phyloP scores from a whole-genome alignment of 2,329 filamentous ascomycete genomes.

The Paraconiothyrium sp. region DNA sequence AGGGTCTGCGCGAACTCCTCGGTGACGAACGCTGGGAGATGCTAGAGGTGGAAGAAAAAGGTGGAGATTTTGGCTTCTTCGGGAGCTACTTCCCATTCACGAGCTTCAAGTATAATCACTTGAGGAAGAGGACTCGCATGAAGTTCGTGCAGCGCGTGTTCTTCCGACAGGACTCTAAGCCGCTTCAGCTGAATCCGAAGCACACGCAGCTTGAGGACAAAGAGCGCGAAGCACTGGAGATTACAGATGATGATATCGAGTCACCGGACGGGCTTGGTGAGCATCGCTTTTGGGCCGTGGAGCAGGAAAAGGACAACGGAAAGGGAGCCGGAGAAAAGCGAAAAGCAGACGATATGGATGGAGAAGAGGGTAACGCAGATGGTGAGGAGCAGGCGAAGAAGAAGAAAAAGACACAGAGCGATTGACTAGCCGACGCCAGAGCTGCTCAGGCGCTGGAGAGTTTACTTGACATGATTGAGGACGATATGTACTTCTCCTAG shows the following conservation, averaged over 20 bases:
- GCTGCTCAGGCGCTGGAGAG: constrained; percentile 1
- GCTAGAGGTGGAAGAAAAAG: constrained; percentile 39
- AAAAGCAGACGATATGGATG: constrained; percentile 15
- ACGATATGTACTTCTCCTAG: background rate
- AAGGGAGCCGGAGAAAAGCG: constrained; percentile 22
- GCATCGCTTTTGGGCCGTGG: constrained; percentile 41
- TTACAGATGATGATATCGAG: constrained; percentile 33
- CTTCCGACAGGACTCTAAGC: constrained; percentile 38
- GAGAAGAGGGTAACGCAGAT: background rate
- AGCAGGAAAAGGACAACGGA: constrained; percentile 14
- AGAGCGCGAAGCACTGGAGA: constrained; percentile 36
- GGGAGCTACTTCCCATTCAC: constrained; percentile 31
- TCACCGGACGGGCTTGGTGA: constrained; percentile 12
- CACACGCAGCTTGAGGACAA: constrained; percentile 21
- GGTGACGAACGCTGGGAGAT: constrained; percentile 42
- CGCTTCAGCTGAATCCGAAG: constrained; percentile 23
- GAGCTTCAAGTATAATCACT: constrained; percentile 28
- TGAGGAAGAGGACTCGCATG: constrained; percentile 29
- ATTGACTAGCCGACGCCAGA: constrained; percentile 18
- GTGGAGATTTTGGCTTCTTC: constrained; percentile 26
- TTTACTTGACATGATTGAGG: constrained; percentile 5
- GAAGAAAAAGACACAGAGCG: constrained; percentile 14
- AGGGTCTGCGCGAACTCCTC: constrained; percentile 32
- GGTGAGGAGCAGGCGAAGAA: constrained; percentile 15
- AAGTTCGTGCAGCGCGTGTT: constrained; percentile 48